A percentile compares a stretch with the other conserved stretches of the same genome.
These are phyloP conservation scores for Boechera retrofracta DNA, from an alignment of 345 rosid genomes.

Conservation along the genomic window DNA sequence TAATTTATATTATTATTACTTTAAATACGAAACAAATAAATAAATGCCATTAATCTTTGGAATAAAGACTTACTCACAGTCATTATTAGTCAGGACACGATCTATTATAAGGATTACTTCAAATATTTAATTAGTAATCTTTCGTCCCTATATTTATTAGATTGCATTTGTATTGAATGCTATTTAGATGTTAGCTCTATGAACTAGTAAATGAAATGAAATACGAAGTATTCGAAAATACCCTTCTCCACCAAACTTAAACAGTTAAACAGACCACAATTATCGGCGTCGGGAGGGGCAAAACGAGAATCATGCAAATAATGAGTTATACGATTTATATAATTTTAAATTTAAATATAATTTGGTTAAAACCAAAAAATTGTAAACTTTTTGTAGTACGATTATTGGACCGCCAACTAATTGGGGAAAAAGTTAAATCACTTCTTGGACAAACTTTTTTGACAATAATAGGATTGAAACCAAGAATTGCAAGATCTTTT, in stretches of 20 bases:
- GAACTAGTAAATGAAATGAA: constrained; percentile 5
- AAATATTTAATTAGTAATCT: background rate
- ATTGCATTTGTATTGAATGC: constrained; percentile 28
- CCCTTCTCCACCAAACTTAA: constrained; percentile 15
- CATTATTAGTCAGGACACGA: background rate
- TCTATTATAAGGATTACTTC: background rate
- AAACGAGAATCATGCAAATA: constrained; percentile 33
- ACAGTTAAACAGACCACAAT: constrained; percentile 21
- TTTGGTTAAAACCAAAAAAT: background rate
- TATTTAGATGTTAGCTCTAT: constrained; percentile 1
- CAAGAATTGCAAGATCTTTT: background rate
- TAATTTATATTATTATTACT: background rate
- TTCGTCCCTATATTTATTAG: background rate
- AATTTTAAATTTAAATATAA: background rate
- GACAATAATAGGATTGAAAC: background rate
- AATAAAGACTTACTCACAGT: background rate
- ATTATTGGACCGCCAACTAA: constrained; percentile 16
- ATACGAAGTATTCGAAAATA: background rate
- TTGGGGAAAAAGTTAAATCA: background rate
- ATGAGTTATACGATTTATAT: background rate
- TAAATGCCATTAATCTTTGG: background rate
- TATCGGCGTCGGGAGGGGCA: constrained; percentile 35
- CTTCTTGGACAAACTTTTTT: background rate
- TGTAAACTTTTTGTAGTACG: background rate
- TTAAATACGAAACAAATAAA: background rate